These are phyloP conservation scores for Postia placenta DNA, from an alignment of 768 basidiomycete genomes.

Conservation along the genomic window DNA sequence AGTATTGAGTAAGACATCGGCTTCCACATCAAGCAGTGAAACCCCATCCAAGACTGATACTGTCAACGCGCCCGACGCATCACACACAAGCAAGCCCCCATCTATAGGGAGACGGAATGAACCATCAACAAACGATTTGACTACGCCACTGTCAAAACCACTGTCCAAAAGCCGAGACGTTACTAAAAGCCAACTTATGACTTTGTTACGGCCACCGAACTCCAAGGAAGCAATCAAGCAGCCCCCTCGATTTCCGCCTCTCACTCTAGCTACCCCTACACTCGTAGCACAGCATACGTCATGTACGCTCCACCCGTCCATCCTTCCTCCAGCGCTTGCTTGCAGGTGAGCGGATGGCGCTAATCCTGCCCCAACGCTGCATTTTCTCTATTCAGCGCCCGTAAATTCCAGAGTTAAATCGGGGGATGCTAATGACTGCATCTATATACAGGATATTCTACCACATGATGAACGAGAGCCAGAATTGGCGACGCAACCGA, in stretches of 20 bases:
- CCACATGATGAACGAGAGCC: constrained; percentile 57
- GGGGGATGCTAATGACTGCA: not conserved
- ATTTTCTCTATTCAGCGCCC: too few species aligned
- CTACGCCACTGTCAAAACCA: not conserved
- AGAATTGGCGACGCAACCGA: constrained; percentile 62
- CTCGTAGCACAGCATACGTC: constrained; percentile 67
- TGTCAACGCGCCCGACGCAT: not conserved
- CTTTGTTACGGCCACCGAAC: constrained; percentile 44
- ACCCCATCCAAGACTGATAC: too few species aligned
- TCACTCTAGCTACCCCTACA: constrained; percentile 54
- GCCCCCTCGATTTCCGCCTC: constrained; percentile 37
- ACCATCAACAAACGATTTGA: not conserved
- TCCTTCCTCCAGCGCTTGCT: constrained; percentile 72
- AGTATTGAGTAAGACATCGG: not conserved
- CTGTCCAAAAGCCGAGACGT: constrained; percentile 1
- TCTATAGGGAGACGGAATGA: not conserved
- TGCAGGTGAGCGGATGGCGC: constrained; percentile 30
- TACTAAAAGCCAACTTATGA: constrained; percentile 41
- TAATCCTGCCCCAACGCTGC: too few species aligned
- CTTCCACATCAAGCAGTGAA: not conserved
- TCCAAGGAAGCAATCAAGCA: constrained; percentile 28
- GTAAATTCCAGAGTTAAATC: too few species aligned
- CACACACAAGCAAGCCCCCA: not conserved
- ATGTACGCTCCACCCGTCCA: constrained; percentile 64
- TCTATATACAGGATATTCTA: constrained; percentile 49